Evolutionary conservation across 306 rosid genomes (phyloP), one percentile per base, ranked within the genome.

Genomic region (Mucuna pruriens): DNA sequence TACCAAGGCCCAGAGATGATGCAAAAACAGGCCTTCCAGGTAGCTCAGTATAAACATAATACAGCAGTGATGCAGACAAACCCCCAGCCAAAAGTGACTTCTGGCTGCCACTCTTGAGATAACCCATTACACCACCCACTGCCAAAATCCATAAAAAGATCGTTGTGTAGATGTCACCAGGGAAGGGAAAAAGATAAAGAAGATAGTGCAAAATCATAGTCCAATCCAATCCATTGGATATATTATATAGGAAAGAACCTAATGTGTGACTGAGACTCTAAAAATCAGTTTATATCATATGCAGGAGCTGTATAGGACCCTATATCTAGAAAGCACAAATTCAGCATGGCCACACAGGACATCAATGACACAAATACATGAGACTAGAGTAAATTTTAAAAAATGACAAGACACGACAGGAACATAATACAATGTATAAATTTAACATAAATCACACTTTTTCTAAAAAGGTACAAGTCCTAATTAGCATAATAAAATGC

Each of bases 111-210:
- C 97, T 88, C 91, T 96, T 96, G 83, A 96, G 69, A 86, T 51
- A 96, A 68, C 99, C 99, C 91, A 96, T 93, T 71, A 92, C 71
- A 70, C 99, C 99, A 80, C 99, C 99, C 74, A 76, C 99, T 96
- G 89, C 71, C 71, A 54, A 82, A 72, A 66, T 12, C 70, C 69
- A 69, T 68, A 33, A 48, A 79, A 52, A 60, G 1, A 77, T 44
- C 22, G 23, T 62, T 29, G 55, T 54, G n/a, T 31, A 73, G 20
- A 73, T 45, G 8, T 9, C 57, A 60, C 15, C 12, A 2, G 17
- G 42, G 2, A 62, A 36, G 29, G 25, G 7, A 1, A 62, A 62
- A 26, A 61, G 1, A 29, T 11, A 26, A 26, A 26, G 38, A 26
- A 25, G 66, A 60, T 26, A 13, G 4, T 26, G 42, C 44, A 31